Conservation (phyloP, 2,329 filamentous ascomycete species). For the Claviceps africana region DNA sequence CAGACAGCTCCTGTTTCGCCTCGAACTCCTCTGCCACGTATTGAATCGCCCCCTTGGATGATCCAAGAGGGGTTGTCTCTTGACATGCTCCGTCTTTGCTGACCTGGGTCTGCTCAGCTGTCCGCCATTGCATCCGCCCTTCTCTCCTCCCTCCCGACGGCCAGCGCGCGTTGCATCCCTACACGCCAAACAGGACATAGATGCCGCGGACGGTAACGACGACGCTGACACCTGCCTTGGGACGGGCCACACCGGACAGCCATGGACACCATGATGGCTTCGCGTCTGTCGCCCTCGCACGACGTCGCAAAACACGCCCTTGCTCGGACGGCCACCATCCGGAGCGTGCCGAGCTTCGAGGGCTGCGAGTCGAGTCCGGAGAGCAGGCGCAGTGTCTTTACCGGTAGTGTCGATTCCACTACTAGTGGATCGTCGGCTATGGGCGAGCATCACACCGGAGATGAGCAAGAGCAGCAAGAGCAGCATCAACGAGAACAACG, state of each 20-base stretch:
- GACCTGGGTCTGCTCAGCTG: not conserved
- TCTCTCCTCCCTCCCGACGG: too few relatives aligned
- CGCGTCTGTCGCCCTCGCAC: constrained; percentile 7
- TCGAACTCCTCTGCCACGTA: not conserved
- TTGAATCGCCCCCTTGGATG: not conserved
- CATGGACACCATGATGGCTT: constrained; percentile 26
- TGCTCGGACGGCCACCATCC: constrained; percentile 33
- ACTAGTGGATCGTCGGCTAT: constrained; percentile 32
- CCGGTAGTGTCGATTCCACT: constrained; percentile 42
- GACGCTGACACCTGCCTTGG: constrained; percentile 24
- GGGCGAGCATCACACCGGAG: constrained; percentile 15
- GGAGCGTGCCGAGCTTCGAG: constrained; percentile 43
- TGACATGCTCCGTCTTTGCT: not conserved
- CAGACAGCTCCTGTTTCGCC: too few relatives aligned
- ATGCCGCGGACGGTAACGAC: constrained; percentile 19
- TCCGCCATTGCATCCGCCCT: not conserved
- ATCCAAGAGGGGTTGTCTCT: too few relatives aligned
- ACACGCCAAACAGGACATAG: constrained; percentile 6
- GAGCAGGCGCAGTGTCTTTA: constrained; percentile 37
- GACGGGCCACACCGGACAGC: constrained; percentile 15
- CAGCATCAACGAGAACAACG: not conserved
- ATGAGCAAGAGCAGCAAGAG: not conserved
- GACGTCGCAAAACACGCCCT: constrained; percentile 19
- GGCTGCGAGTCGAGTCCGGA: constrained; percentile 31
- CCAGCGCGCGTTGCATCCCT: not conserved